phyloP scores from a whole-genome alignment of 345 rosid genomes.

The Euclidium syriacum region DNA sequence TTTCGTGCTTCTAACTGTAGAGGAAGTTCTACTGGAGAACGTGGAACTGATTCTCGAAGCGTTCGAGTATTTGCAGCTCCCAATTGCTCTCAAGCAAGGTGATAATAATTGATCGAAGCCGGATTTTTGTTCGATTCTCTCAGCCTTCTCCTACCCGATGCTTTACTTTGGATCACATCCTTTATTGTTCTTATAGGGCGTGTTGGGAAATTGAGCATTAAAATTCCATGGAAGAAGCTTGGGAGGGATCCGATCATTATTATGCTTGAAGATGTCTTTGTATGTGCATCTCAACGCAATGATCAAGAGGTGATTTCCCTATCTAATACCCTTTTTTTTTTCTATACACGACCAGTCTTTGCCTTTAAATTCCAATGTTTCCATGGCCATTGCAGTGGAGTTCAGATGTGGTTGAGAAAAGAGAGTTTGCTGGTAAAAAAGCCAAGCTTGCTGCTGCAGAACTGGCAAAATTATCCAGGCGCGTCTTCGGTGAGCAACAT shows the following conservation, averaged over 20 bases:
- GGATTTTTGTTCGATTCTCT: background rate
- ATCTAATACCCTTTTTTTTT: background rate
- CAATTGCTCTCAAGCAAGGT: slow-evolving; percentile 79
- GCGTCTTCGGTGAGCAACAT: slow-evolving; percentile 60
- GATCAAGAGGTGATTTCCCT: slow-evolving; percentile 56
- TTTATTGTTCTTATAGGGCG: slow-evolving; percentile 34
- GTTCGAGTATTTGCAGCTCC: slow-evolving; percentile 82
- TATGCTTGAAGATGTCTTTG: slow-evolving; percentile 67
- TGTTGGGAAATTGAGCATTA: slow-evolving; percentile 73
- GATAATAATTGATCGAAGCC: background rate
- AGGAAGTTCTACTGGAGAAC: slow-evolving; percentile 70
- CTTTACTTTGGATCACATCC: background rate
- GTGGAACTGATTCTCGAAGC: slow-evolving; percentile 82
- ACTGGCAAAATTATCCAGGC: slow-evolving; percentile 71
- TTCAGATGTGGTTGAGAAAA: slow-evolving; percentile 63
- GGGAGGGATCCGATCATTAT: slow-evolving; percentile 70
- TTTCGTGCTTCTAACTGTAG: slow-evolving; percentile 18
- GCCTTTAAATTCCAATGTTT: background rate
- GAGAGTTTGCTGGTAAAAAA: slow-evolving; percentile 84
- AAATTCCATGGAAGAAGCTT: slow-evolving; percentile 75
- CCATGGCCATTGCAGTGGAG: slow-evolving; percentile 53
- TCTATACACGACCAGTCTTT: background rate
- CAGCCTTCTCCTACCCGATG: background rate
- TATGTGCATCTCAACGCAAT: slow-evolving; percentile 60
- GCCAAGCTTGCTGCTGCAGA: slow-evolving; percentile 96